A percentile compares a stretch with the other conserved stretches of the same genome.
Conservation (phyloP, 345 rosid genomes). For the Camelina neglecta region DNA sequence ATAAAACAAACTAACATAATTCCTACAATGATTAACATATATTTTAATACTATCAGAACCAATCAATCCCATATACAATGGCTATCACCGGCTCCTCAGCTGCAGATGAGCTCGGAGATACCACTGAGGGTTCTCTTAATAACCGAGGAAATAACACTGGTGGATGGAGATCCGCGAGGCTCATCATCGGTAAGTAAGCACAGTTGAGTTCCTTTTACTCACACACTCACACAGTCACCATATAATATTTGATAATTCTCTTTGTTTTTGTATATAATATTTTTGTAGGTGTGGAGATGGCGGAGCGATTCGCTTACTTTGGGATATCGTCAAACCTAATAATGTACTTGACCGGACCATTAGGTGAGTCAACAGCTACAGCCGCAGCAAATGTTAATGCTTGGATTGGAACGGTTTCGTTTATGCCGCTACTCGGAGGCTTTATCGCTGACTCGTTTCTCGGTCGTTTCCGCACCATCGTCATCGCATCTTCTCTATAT, state of each 20-base stretch:
- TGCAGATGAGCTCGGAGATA: no score
- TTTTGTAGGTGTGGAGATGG: conserved; percentile 52
- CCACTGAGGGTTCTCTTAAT: not conserved
- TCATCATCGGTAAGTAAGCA: conserved; percentile 49
- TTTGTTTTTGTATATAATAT: not conserved
- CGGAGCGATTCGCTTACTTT: conserved; percentile 58
- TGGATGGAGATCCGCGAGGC: conserved; percentile 55
- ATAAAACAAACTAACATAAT: no score
- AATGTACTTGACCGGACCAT: conserved; percentile 65
- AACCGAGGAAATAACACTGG: conserved; percentile 33
- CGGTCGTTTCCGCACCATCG: conserved; percentile 66
- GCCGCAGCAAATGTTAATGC: conserved; percentile 69
- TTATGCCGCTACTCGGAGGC: conserved; percentile 67
- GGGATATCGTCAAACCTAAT: conserved; percentile 61
- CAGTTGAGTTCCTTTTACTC: not conserved
- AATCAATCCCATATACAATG: no score
- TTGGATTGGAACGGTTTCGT: conserved; percentile 59
- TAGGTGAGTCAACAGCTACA: conserved; percentile 62
- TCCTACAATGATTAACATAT: no score
- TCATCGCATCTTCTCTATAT: conserved; percentile 57
- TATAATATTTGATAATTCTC: not conserved
- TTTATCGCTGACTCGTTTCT: conserved; percentile 70
- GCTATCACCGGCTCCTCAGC: no score
- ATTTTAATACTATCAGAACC: no score
- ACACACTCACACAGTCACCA: no score